Conservation (phyloP, 2,329 filamentous ascomycete species). For the Delphinella strobiligena region DNA sequence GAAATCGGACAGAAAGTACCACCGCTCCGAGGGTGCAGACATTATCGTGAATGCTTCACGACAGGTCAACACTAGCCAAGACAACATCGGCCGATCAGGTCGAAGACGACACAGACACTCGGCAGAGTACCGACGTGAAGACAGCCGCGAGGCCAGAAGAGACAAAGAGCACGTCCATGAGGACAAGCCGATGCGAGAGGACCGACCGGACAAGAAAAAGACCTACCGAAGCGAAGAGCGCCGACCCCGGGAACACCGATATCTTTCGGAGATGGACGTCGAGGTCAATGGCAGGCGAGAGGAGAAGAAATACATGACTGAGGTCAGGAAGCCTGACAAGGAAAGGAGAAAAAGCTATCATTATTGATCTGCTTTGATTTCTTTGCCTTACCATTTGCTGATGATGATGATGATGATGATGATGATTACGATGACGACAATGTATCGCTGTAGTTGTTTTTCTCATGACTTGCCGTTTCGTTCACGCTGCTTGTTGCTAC, state of each 20-base stretch:
- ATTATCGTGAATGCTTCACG: background rate
- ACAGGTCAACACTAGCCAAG: too few relatives aligned
- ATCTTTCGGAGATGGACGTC: background rate
- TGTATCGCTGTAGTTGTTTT: too few relatives aligned
- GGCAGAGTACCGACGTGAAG: constrained; percentile 4
- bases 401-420: too few relatives aligned
- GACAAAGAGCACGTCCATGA: background rate
- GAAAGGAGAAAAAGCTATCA: background rate
- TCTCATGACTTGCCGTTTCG: too few relatives aligned
- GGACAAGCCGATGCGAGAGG: too few relatives aligned
- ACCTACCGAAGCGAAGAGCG: background rate
- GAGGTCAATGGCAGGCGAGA: background rate
- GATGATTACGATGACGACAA: too few relatives aligned
- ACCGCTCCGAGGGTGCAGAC: background rate
- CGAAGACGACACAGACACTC: background rate
- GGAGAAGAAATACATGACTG: background rate
- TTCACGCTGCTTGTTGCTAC: too few relatives aligned
- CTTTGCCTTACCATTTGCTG: too few relatives aligned
- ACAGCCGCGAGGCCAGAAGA: background rate
- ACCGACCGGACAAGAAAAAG: background rate
- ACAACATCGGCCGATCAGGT: too few relatives aligned
- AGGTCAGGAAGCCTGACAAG: background rate
- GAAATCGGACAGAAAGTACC: constrained; percentile 2
- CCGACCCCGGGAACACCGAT: background rate
- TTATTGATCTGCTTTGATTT: background rate